phyloP scores from a whole-genome alignment of 371 early-diverging fungal genomes.

The Mucor lusitanicus region DNA sequence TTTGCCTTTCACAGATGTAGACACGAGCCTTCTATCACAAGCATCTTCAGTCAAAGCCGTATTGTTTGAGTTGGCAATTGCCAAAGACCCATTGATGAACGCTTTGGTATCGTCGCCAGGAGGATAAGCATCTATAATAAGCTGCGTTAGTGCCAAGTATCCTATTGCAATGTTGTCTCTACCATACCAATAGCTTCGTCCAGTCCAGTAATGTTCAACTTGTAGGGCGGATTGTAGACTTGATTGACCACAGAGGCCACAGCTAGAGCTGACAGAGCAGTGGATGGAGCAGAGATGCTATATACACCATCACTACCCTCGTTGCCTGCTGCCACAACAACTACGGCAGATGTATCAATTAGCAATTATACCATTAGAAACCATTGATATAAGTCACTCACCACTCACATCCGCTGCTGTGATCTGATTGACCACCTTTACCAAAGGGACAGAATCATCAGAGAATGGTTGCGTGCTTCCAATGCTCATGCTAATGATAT shows the following conservation, averaged over 20 bases:
- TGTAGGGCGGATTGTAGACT: not conserved
- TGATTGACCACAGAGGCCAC: conserved; percentile 63
- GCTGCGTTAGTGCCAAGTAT: not conserved
- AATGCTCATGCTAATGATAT: conserved; percentile 66
- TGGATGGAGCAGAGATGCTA: conserved; percentile 45
- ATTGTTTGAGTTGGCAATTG: not conserved
- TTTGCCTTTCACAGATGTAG: conserved; percentile 29
- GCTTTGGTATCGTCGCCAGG: not conserved
- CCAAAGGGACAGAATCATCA: conserved; percentile 23
- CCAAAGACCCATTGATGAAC: not conserved
- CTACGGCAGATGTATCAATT: conserved; percentile 11
- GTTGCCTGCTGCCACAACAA: conserved; percentile 62
- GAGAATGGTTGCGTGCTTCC: conserved; percentile 52
- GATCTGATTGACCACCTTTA: not conserved
- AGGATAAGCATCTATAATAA: not conserved
- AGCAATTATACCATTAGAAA: not conserved
- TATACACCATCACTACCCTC: conserved; percentile 48
- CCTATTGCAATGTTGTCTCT: not conserved
- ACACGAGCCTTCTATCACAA: conserved; percentile 18
- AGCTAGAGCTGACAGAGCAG: conserved; percentile 41
- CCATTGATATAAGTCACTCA: not conserved
- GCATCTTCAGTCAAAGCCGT: conserved; percentile 6
- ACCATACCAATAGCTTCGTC: not conserved
- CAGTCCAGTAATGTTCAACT: not conserved
- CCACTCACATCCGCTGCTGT: conserved; percentile 23